Base-by-base conservation (phyloP, 768 basidiomycete species). In the Boletus fagicola region DNA sequence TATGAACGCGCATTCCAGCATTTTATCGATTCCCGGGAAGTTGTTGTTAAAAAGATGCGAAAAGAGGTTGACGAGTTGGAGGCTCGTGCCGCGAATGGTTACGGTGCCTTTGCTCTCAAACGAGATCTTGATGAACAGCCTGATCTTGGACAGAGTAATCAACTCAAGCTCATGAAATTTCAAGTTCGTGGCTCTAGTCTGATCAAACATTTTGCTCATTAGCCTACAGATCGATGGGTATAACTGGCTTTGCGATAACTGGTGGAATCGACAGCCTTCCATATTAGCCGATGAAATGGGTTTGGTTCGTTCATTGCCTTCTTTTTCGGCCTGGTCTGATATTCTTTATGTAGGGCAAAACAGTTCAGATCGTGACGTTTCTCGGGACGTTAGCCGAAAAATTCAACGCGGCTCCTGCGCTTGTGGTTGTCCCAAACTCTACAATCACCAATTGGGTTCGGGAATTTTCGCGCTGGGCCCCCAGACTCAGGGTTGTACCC, bases 231-330 rank as follows among this genome's bases (percentile, higher is more conserved):
- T 88, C 9, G 86, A 90, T 30, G 90, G 90, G 35, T 86, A 92
- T 52, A 90, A 91, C 53, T 92, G 90, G 92, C 77, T 93, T 46
- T 86, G 82, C 62, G 83, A 87, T 62, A 92, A 94, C 60, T 95
- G 94, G 94, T 92, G 88, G 86, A 86, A 82, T 61, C 80, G 77
- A 43, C 92, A 92, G 59, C 83, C 85, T 43, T 92, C 88, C 59
- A 95, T 95, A 60, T 81, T 98, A 22, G 96, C 97, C 3, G 97
- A 99, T 68, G 97, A 98, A 72, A 98, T 99, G 97, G 94, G 94
- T 57, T 74, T 94, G 69, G 93, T 92, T 70, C 51, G 24, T 42
- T 39, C 47, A 24, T 56, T 35, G 11, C 4, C 38, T 28, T 35
- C 24, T 20, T 40, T 53, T 20, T 15, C n/a, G n/a, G 46, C 4